phyloP scores from a whole-genome alignment of 306 rosid genomes.

The Myrica gale region DNA sequence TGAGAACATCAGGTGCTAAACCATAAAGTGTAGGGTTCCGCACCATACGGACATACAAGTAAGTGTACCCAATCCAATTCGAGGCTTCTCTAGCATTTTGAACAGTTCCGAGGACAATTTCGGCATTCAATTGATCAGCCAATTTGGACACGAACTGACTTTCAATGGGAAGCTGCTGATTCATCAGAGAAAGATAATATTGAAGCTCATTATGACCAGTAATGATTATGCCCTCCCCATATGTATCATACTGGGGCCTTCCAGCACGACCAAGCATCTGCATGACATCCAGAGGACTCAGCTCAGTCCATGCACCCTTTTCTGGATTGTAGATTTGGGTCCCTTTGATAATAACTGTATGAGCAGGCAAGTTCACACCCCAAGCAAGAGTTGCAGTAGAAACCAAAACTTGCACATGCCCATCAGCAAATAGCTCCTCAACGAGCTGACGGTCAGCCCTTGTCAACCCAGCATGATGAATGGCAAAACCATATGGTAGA shows the following conservation, averaged over 20 bases:
- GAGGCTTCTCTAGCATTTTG: constrained; percentile 89
- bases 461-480: constrained; percentile 94
- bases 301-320: constrained; percentile 97
- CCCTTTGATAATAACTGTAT: constrained; percentile 84
- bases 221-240: constrained; percentile 89
- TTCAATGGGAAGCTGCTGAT: constrained; percentile 91
- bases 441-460: constrained; percentile 93
- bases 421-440: constrained; percentile 93
- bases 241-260: constrained; percentile 85
- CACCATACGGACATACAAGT: constrained; percentile 74
- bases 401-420: constrained; percentile 92
- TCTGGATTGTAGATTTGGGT: constrained; percentile 94
- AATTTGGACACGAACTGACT: constrained; percentile 91
- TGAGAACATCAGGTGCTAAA: constrained; percentile 63
- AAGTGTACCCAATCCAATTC: constrained; percentile 81
- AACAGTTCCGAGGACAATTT: constrained; percentile 86
- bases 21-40: constrained; percentile 84
- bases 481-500: constrained; percentile 91
- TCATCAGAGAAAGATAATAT: constrained; percentile 91
- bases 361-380: constrained; percentile 98
- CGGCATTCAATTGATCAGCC: constrained; percentile 93
- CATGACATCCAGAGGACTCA: constrained; percentile 93
- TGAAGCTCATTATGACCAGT: constrained; percentile 90
- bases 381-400: constrained; percentile 98
- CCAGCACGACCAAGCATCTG: constrained; percentile 99